Evolutionary conservation across 352 stramenopile genomes (phyloP).

Genomic region (Phytophthora podocarpi): DNA sequence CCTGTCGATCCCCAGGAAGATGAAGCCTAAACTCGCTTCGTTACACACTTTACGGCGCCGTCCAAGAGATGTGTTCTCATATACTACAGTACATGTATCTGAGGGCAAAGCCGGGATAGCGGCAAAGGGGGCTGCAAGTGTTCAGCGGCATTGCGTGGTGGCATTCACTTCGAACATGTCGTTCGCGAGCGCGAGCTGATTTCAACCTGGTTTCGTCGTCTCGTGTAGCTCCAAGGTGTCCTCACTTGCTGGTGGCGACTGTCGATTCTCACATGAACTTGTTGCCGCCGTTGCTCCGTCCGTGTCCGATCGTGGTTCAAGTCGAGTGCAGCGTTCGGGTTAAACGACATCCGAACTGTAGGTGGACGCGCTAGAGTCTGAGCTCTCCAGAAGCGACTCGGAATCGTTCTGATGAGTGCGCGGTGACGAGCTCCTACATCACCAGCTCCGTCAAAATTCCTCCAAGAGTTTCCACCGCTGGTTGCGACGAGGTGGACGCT

Average conservation of each 20-base stretch:
- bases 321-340: constrained; percentile 13
- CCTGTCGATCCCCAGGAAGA: constrained; percentile 11
- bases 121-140: constrained; percentile 6
- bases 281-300: neutral
- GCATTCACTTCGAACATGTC: neutral
- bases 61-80: constrained; percentile 3
- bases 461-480: too few species aligned
- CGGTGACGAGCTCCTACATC: constrained; percentile 16
- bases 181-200: constrained; percentile 24
- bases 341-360: too few species aligned
- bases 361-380: neutral
- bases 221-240: constrained; percentile 4
- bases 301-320: constrained; percentile 17
- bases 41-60: constrained; percentile 22
- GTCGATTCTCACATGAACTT: neutral
- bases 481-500: constrained; percentile 1
- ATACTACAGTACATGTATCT: too few species aligned
- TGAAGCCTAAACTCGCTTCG: constrained; percentile 3
- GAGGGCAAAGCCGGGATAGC: too few species aligned
- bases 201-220: constrained; percentile 31
- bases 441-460: constrained; percentile 5
- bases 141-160: constrained; percentile 15
- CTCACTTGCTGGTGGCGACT: neutral
- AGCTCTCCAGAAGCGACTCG: neutral
- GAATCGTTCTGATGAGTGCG: neutral